Conservation (phyloP, 2,329 filamentous ascomycete species). For the Stylonectria norvegica region DNA sequence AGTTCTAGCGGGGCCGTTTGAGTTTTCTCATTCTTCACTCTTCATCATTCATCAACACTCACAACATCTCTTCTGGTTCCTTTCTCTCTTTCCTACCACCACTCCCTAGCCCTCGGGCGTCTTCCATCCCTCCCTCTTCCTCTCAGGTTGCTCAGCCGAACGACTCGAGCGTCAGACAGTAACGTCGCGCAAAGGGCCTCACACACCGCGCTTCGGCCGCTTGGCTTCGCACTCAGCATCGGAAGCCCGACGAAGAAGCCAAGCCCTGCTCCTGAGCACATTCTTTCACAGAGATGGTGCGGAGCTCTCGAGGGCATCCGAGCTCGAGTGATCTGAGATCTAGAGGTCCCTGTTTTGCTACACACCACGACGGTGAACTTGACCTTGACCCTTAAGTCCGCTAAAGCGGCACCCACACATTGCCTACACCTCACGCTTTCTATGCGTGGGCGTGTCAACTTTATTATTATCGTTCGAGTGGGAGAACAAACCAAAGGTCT, state of each 20-base stretch:
- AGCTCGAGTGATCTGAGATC: background rate
- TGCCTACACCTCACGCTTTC: constrained; percentile 60
- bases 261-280: no score
- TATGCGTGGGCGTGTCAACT: constrained; percentile 59
- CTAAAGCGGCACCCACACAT: constrained; percentile 46
- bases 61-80: constrained; percentile 2
- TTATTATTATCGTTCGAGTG: constrained; percentile 55
- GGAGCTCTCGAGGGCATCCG: background rate
- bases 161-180: no score
- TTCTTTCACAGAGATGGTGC: no score
- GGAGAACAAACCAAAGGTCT: constrained; percentile 61
- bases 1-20: constrained; percentile 11
- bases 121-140: no score
- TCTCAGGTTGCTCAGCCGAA: no score
- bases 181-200: no score
- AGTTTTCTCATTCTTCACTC: constrained; percentile 10
- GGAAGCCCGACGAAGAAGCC: background rate
- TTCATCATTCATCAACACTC: constrained; percentile 3
- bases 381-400: constrained; percentile 15
- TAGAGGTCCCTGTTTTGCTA: background rate
- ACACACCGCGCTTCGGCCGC: no score
- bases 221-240: no score
- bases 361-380: background rate
- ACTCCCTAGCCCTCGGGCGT: no score
- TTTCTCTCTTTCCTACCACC: no score